These are phyloP conservation scores for Ascochyta rabiei DNA, from an alignment of 2,329 filamentous ascomycete species.

Conservation along the genomic window DNA sequence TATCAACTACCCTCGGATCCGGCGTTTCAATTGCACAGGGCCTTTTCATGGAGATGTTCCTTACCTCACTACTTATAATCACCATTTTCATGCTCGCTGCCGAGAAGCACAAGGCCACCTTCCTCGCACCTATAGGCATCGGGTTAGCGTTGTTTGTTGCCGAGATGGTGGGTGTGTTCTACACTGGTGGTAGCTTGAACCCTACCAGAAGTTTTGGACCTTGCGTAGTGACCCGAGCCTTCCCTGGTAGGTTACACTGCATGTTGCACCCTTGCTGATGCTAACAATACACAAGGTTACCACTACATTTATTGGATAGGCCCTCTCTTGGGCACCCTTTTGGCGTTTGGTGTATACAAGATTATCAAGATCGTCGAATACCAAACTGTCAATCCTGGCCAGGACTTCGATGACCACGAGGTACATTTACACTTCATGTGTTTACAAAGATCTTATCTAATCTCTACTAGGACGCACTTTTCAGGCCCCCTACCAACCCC, in stretches of 20 bases:
- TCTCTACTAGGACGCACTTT: constrained; percentile 29
- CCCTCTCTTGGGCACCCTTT: constrained; percentile 43
- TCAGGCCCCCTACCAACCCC: constrained; percentile 38
- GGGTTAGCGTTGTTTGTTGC: constrained; percentile 72
- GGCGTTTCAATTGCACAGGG: constrained; percentile 40
- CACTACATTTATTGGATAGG: constrained; percentile 55
- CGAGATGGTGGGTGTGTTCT: constrained; percentile 56
- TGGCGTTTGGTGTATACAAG: constrained; percentile 48
- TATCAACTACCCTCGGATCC: constrained; percentile 44
- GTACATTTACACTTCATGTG: constrained; percentile 1
- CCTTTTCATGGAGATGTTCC: constrained; percentile 50
- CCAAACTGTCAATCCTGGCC: constrained; percentile 50
- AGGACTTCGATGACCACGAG: constrained; percentile 49
- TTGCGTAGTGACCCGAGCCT: constrained; percentile 46
- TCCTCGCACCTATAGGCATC: constrained; percentile 73
- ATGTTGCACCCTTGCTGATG: no score
- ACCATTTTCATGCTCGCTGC: constrained; percentile 67
- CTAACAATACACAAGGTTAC: constrained; percentile 21
- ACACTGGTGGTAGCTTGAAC: constrained; percentile 53
- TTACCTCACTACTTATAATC: constrained; percentile 49
- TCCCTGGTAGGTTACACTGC: constrained; percentile 24
- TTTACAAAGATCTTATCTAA: background rate
- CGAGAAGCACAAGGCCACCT: constrained; percentile 76
- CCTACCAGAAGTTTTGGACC: constrained; percentile 51
- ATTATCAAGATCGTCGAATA: constrained; percentile 51